phyloP scores from a whole-genome alignment of 164 flowering plant species.

The Macadamia tetraphylla region DNA sequence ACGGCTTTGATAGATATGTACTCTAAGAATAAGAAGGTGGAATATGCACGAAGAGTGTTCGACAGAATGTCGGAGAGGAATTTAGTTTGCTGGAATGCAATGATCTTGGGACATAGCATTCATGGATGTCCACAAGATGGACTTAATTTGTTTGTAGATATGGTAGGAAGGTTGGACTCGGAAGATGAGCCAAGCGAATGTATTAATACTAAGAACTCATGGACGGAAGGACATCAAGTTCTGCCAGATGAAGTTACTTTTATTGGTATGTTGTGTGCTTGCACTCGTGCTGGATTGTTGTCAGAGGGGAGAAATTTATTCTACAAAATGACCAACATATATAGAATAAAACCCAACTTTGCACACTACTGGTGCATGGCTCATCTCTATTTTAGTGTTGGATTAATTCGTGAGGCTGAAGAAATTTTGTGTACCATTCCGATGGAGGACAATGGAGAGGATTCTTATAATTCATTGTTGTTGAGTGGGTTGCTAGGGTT shows the following conservation, averaged over 20 bases:
- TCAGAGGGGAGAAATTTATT: conserved; percentile 46
- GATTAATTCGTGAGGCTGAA: conserved; percentile 48
- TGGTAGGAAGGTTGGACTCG: conserved; percentile 20
- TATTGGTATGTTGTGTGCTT: conserved; percentile 64
- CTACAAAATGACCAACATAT: conserved; percentile 36
- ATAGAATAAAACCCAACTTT: conserved; percentile 54
- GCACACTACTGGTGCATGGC: conserved; percentile 89
- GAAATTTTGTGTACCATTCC: conserved; percentile 41
- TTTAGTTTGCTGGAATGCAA: conserved; percentile 68
- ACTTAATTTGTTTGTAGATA: conserved; percentile 37
- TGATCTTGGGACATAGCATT: conserved; percentile 68
- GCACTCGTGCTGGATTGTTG: conserved; percentile 49
- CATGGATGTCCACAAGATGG: conserved; percentile 64
- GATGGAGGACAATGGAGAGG: conserved; percentile 14
- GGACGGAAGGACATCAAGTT: conserved; percentile 9
- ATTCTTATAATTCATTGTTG: conserved; percentile 29
- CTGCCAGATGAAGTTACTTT: conserved; percentile 62
- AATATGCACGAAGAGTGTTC: conserved; percentile 40
- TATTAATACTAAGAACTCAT: background rate
- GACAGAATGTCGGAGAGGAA: conserved; percentile 41
- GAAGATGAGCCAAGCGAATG: conserved; percentile 3
- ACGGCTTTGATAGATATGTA: conserved; percentile 73
- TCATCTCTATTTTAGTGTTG: conserved; percentile 45
- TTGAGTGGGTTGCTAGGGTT: conserved; percentile 52
- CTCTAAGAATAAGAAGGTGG: conserved; percentile 47